Percentiles rank a stretch among this genome's conserved stretches.
Evolutionary conservation across 495 filamentous ascomycete species (phyloP).

Genomic region (Pseudotulostoma volvatum): DNA sequence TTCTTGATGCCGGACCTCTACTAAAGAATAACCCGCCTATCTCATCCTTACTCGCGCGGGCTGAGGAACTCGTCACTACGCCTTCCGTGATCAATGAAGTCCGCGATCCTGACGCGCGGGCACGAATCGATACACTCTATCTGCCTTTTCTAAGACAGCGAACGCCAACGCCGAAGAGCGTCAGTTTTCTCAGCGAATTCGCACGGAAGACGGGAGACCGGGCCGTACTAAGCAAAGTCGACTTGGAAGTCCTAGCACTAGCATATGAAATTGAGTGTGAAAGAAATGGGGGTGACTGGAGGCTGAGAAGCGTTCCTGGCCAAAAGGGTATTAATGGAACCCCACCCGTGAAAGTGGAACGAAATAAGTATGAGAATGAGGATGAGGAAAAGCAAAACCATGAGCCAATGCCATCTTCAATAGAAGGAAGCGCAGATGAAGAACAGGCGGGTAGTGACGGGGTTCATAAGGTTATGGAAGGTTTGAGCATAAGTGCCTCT

Average conservation of each 20-base stretch:
- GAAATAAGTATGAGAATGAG: constrained; percentile 13
- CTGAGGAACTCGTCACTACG: constrained; percentile 67
- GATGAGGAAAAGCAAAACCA: constrained; percentile 6
- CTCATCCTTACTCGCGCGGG: constrained; percentile 57
- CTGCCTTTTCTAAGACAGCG: constrained; percentile 70
- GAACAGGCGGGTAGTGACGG: constrained; percentile 9
- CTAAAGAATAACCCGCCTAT: constrained; percentile 74
- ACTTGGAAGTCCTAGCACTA: constrained; percentile 77
- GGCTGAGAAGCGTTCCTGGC: constrained; percentile 56
- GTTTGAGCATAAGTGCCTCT: constrained; percentile 13
- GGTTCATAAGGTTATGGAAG: constrained; percentile 18
- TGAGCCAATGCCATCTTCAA: constrained; percentile 1
- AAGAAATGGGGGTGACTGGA: constrained; percentile 67
- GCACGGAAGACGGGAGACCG: constrained; percentile 81
- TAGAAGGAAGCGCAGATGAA: constrained; percentile 1
- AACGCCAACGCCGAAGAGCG: constrained; percentile 52
- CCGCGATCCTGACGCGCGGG: constrained; percentile 63
- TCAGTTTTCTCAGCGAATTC: constrained; percentile 69
- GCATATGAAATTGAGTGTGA: constrained; percentile 85
- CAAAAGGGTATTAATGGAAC: constrained; percentile 63
- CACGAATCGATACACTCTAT: constrained; percentile 64
- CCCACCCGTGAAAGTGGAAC: constrained; percentile 32
- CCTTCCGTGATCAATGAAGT: constrained; percentile 82
- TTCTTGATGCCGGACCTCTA: constrained; percentile 83
- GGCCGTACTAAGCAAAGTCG: constrained; percentile 67